Evolutionary conservation across 2,329 filamentous ascomycete genomes (phyloP).

Genomic region (Penicillium sp.): DNA sequence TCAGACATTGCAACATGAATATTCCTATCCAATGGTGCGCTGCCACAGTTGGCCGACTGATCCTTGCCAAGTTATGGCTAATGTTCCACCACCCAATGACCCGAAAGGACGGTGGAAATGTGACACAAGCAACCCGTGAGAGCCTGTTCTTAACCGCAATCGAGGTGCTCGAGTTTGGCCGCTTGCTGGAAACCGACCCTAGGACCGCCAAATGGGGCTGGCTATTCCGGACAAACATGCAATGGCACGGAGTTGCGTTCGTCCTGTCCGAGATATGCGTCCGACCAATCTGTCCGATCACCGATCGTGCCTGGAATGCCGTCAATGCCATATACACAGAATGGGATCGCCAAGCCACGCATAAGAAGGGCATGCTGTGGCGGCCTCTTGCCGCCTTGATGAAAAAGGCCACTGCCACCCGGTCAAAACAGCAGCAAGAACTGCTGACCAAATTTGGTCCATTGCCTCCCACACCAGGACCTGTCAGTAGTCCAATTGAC

Average conservation of each 20-base stretch:
- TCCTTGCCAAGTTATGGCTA: conserved; percentile 74
- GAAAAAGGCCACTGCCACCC: conserved; percentile 54
- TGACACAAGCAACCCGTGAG: conserved; percentile 62
- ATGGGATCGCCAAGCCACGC: conserved; percentile 34
- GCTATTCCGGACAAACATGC: conserved; percentile 62
- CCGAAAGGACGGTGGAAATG: conserved; percentile 53
- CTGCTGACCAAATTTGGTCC: conserved; percentile 22
- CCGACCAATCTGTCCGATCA: conserved; percentile 53
- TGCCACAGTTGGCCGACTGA: conserved; percentile 64
- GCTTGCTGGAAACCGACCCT: conserved; percentile 62
- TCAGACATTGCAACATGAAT: conserved; percentile 50
- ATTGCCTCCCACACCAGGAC: conserved; percentile 5
- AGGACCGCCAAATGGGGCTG: conserved; percentile 62
- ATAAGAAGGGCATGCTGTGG: conserved; percentile 59
- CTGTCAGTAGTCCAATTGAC: conserved; percentile 3
- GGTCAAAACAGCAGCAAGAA: conserved; percentile 48
- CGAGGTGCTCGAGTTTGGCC: conserved; percentile 69
- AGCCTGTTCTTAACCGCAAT: conserved; percentile 68
- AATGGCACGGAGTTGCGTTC: conserved; percentile 63
- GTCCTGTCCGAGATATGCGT: conserved; percentile 58
- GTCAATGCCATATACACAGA: conserved; percentile 47
- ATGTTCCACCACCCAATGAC: conserved; percentile 72
- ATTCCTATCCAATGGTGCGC: conserved; percentile 64
- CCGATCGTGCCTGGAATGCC: conserved; percentile 59
- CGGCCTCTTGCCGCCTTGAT: conserved; percentile 60